Percentiles rank a stretch among this genome's conserved stretches.
phyloP scores from a whole-genome alignment of 2,329 filamentous ascomycete genomes.

The Aphanoascus verrucosus region DNA sequence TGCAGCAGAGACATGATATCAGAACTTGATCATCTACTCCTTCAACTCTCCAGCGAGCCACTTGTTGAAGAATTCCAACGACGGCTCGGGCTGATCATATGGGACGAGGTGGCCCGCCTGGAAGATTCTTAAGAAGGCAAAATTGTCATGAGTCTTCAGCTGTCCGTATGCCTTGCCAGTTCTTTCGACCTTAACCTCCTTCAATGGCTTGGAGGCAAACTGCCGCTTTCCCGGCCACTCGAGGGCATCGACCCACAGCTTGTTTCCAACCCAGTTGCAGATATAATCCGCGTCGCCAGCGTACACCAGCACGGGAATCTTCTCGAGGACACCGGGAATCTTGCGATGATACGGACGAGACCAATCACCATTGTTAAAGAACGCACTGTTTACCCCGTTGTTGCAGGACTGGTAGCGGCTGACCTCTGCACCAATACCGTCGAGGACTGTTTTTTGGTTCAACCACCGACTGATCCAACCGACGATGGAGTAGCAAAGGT shows the following conservation, averaged over 20 bases:
- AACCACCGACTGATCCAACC: conserved; percentile 80
- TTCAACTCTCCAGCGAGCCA: conserved; percentile 81
- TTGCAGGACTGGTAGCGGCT: conserved; percentile 89
- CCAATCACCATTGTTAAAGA: conserved; percentile 96
- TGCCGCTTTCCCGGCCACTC: conserved; percentile 10
- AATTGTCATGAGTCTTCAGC: conserved; percentile 83
- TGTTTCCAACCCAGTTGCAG: conserved; percentile 97
- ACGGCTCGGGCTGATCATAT: conserved; percentile 83
- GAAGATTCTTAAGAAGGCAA: conserved; percentile 84
- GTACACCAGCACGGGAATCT: conserved; percentile 93
- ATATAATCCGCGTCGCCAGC: conserved; percentile 81
- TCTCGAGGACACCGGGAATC: conserved; percentile 70
- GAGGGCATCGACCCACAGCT: conserved; percentile 69
- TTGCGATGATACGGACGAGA: conserved; percentile 95
- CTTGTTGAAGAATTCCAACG: conserved; percentile 86
- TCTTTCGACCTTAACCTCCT: conserved; percentile 48
- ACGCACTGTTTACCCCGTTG: conserved; percentile 97
- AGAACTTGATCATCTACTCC: neutral
- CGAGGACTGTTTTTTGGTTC: conserved; percentile 70
- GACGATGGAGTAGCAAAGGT: conserved; percentile 86
- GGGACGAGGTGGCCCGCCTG: conserved; percentile 95
- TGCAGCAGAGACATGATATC: neutral
- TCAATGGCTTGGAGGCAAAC: conserved; percentile 53
- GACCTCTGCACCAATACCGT: conserved; percentile 83
- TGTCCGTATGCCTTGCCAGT: conserved; percentile 51